phyloP scores from a whole-genome alignment of 345 rosid genomes.

The Salix exigua region DNA sequence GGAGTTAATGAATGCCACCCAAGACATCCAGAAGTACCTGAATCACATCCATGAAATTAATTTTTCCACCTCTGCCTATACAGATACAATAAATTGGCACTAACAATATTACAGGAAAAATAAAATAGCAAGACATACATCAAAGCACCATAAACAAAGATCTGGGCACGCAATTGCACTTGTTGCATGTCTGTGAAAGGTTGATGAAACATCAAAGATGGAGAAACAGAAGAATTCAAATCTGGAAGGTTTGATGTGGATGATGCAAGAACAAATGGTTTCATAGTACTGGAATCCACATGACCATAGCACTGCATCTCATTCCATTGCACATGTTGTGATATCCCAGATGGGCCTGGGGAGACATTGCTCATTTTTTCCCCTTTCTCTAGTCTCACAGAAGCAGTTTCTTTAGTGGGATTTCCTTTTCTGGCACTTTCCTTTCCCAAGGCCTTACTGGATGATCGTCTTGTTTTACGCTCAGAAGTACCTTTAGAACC shows the following conservation, averaged over 20 bases:
- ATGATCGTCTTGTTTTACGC: conserved; percentile 66
- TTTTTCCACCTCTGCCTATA: background rate
- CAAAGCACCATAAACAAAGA: conserved; percentile 93
- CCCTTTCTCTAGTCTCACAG: conserved; percentile 46
- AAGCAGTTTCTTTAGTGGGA: conserved; percentile 38
- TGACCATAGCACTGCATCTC: conserved; percentile 56
- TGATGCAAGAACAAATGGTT: conserved; percentile 47
- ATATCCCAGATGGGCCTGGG: conserved; percentile 39
- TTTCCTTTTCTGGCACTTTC: conserved; percentile 58
- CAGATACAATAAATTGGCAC: background rate
- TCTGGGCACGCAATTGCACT: conserved; percentile 98
- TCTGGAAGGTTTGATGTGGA: conserved; percentile 60
- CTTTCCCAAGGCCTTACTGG: conserved; percentile 52
- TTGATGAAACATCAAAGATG: conserved; percentile 58
- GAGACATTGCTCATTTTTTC: conserved; percentile 41
- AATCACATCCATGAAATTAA: background rate
- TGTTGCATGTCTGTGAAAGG: conserved; percentile 96
- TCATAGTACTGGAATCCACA: conserved; percentile 36
- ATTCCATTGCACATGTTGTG: conserved; percentile 51
- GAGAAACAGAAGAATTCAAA: conserved; percentile 56
- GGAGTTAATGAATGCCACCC: background rate
- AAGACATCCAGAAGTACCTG: background rate
- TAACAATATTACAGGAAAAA: background rate
- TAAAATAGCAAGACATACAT: conserved; percentile 52
- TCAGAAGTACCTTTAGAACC: conserved; percentile 54